Base-by-base conservation (phyloP, 139 green algal species). In the Closterium sp. region DNA sequence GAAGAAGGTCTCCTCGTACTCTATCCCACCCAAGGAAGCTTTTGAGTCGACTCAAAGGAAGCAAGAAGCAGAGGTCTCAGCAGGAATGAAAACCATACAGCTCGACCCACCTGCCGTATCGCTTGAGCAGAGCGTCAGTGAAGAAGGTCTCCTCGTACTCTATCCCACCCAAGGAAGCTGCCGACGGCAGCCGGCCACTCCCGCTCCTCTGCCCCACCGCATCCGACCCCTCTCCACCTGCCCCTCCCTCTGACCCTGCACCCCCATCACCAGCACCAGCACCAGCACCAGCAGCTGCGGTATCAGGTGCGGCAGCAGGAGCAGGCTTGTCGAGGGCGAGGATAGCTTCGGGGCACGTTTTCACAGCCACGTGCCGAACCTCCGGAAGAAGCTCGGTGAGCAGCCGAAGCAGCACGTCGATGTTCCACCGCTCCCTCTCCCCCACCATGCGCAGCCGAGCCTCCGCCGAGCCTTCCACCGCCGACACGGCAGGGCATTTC, bases 321-420 rank as follows among this genome's bases (percentile, higher is more conserved):
- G 62, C 17, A 79, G 62, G 62, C 4, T 79, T 79, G 62, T 79
- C 62, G 17, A 79, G 62, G 62, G 17, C 62, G 62, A 79, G 62
- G 62, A 79, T 79, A 79, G 62, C 62, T 79, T 79, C 79, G 31
- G 90, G 87, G 90, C 90, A 93, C 4, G 86, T 93, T 22, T 91
- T 91, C 10, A 91, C 27, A 27, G 89, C 89, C 38, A 45, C 89
- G 31, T 91, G 32, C 24, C 89, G 89, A 11, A 87, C 85, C 85
- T 87, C 38, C n/a, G 29, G 34, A 0, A 34, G 21, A 34, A 32
- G 30, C 89, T 94, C 88, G 29, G 89, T 30, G 24, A 94, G 90
- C 89, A 94, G n/a, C n/a, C 89, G 89, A 42, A 94, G 92, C 17
- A 94, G 89, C 42, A 93, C 92, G 90, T 94, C 92, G 31, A 94